These are phyloP conservation scores for Cercospora zeae-maydis DNA, from an alignment of 2,329 filamentous ascomycete genomes.

Conservation along the genomic window DNA sequence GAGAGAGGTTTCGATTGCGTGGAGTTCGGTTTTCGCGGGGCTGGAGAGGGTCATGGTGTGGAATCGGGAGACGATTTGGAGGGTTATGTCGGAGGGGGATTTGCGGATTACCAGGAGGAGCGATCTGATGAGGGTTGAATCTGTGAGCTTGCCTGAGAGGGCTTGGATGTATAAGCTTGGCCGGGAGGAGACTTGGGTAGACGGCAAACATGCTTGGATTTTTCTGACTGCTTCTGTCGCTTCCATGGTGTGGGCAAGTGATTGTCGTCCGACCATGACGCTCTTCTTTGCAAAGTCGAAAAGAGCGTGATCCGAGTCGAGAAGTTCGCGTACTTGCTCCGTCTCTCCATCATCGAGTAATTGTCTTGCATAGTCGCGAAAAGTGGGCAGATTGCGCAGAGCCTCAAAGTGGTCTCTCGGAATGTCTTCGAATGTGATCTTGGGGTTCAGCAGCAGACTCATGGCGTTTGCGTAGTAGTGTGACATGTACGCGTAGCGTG, in stretches of 20 bases:
- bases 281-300: conserved; percentile 41
- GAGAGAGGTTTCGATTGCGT: conserved; percentile 23
- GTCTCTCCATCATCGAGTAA: conserved; percentile 33
- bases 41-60: background rate
- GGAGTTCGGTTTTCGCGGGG: background rate
- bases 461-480: conserved; percentile 78
- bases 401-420: conserved; percentile 63
- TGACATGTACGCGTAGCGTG: conserved; percentile 77
- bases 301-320: conserved; percentile 60
- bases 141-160: conserved; percentile 54
- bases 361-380: conserved; percentile 45
- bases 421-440: conserved; percentile 40
- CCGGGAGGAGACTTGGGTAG: conserved; percentile 36
- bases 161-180: conserved; percentile 59
- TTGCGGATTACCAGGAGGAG: conserved; percentile 59
- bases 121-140: conserved; percentile 51
- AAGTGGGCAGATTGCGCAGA: conserved; percentile 66
- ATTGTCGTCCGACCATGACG: conserved; percentile 39
- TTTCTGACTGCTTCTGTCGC: conserved; percentile 36
- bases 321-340: conserved; percentile 47
- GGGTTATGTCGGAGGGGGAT: conserved; percentile 54
- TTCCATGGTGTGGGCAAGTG: conserved; percentile 41
- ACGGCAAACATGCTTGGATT: conserved; percentile 40
- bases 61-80: conserved; percentile 39
- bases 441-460: conserved; percentile 56